phyloP scores from a whole-genome alignment of 495 filamentous ascomycete genomes.

The Aspergillus sclerotiicarbonarius region DNA sequence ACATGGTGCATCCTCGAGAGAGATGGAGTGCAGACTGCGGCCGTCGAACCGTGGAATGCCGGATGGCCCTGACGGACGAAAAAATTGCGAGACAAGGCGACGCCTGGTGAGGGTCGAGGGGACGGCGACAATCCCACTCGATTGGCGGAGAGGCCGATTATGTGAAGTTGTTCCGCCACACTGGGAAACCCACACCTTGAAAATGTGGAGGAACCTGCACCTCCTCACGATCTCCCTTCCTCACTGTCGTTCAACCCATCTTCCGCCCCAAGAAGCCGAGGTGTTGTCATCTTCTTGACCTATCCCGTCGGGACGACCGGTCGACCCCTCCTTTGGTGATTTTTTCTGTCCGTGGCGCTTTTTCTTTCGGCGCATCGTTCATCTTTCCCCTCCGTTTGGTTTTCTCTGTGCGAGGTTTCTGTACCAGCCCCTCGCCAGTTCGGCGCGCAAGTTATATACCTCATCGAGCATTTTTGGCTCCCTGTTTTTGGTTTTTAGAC shows the following conservation, averaged over 20 bases:
- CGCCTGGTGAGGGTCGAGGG: neutral
- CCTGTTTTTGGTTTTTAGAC: conserved; percentile 17
- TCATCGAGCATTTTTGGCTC: neutral
- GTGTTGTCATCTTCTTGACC: conserved; percentile 2
- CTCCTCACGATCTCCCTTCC: neutral
- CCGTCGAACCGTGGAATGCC: too few relatives aligned
- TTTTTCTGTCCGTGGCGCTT: neutral
- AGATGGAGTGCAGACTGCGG: too few relatives aligned
- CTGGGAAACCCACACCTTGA: conserved; percentile 23
- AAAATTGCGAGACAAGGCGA: neutral
- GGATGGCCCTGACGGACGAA: too few relatives aligned
- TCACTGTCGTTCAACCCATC: too few relatives aligned
- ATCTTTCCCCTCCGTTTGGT: neutral
- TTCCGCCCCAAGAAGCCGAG: neutral
- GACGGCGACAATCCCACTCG: neutral
- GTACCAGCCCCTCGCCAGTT: neutral
- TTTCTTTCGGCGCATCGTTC: neutral
- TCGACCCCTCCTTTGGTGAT: neutral
- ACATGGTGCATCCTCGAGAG: too few relatives aligned
- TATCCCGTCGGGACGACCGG: neutral
- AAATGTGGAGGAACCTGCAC: conserved; percentile 24
- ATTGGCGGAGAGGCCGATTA: conserved; percentile 19
- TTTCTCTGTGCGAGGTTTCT: neutral
- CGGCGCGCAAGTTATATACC: neutral
- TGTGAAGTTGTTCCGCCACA: conserved; percentile 22